A percentile compares a stretch with the other conserved stretches of the same genome.
Conservation (phyloP, 805 yeast species). For the Kuraishia molischiana region DNA sequence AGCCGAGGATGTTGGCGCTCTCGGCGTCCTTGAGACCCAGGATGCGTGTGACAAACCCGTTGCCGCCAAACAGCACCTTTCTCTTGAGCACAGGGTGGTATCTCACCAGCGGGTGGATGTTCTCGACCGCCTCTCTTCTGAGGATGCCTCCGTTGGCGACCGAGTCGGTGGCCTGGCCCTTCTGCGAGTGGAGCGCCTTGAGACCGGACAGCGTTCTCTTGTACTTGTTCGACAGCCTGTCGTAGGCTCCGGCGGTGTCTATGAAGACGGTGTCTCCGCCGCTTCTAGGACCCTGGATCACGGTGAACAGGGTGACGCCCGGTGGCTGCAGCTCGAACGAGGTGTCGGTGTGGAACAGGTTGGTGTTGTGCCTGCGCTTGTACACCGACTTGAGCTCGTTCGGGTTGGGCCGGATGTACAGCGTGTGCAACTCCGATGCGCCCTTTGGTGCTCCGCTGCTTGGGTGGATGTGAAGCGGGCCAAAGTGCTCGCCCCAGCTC, state of each 20-base stretch:
- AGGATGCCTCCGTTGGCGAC: constrained; percentile 48
- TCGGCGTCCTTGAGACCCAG: constrained; percentile 70
- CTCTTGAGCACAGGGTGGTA: constrained; percentile 63
- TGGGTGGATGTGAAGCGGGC: constrained; percentile 37
- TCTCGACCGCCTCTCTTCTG: constrained; percentile 53
- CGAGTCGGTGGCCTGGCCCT: constrained; percentile 58
- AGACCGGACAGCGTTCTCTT: constrained; percentile 48
- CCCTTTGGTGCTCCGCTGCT: constrained; percentile 39
- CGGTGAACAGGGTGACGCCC: constrained; percentile 35
- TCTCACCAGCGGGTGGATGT: constrained; percentile 63
- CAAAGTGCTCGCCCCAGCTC: constrained; percentile 33
- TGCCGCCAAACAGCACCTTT: constrained; percentile 48
- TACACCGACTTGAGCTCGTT: constrained; percentile 10
- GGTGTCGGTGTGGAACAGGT: constrained; percentile 39
- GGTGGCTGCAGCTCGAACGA: constrained; percentile 65
- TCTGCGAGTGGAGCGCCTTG: constrained; percentile 61
- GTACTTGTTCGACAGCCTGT: constrained; percentile 59
- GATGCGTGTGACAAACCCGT: constrained; percentile 55
- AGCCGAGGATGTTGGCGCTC: constrained; percentile 47
- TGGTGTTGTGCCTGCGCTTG: constrained; percentile 21
- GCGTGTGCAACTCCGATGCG: constrained; percentile 30
- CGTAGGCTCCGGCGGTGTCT: constrained; percentile 63
- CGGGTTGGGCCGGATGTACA: constrained; percentile 25
- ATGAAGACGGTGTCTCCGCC: constrained; percentile 63
- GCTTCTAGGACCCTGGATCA: constrained; percentile 34